Percentiles rank a stretch among this genome's conserved stretches.
Conservation (phyloP, 139 green algal species). For the Raphidocelis subcapitata region DNA sequence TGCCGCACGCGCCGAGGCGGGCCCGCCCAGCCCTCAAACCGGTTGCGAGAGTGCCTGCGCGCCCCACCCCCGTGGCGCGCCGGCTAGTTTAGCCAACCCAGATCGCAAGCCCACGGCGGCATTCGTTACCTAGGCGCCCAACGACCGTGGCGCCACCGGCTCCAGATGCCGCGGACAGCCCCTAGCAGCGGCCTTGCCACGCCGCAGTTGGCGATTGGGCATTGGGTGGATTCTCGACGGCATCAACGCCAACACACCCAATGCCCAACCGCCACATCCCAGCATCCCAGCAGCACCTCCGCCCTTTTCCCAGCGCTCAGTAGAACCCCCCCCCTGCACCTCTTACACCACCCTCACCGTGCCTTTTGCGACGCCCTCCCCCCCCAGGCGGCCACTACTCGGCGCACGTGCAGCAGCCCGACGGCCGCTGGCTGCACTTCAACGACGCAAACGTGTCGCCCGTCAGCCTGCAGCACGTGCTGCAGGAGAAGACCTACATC, state of each 20-base stretch:
- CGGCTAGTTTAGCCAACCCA: slow-evolving; percentile 12
- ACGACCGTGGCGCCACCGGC: neutral
- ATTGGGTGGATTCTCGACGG: no score
- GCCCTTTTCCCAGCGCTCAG: no score
- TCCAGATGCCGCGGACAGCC: neutral
- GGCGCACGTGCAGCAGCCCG: slow-evolving; percentile 68
- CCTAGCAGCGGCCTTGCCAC: no score
- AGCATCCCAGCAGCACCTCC: no score
- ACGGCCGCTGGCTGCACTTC: slow-evolving; percentile 71
- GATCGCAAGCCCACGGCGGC: neutral
- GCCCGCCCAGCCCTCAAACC: neutral
- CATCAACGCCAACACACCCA: no score
- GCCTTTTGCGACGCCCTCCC: no score
- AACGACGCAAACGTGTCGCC: slow-evolving; percentile 69
- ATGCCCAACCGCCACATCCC: no score
- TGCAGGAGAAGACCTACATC: slow-evolving; percentile 66
- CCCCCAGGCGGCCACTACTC: slow-evolving; percentile 78
- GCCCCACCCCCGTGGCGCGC: slow-evolving; percentile 1
- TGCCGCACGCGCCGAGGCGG: no score
- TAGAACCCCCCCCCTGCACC: no score
- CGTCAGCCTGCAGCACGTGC: slow-evolving; percentile 45
- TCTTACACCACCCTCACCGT: no score
- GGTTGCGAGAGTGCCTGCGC: slow-evolving; percentile 13
- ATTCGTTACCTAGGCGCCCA: neutral
- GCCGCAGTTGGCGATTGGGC: no score